Percentiles rank a stretch among this genome's conserved stretches.
phyloP scores from a whole-genome alignment of 2,329 filamentous ascomycete genomes.

The Venturiaceae sp. region DNA sequence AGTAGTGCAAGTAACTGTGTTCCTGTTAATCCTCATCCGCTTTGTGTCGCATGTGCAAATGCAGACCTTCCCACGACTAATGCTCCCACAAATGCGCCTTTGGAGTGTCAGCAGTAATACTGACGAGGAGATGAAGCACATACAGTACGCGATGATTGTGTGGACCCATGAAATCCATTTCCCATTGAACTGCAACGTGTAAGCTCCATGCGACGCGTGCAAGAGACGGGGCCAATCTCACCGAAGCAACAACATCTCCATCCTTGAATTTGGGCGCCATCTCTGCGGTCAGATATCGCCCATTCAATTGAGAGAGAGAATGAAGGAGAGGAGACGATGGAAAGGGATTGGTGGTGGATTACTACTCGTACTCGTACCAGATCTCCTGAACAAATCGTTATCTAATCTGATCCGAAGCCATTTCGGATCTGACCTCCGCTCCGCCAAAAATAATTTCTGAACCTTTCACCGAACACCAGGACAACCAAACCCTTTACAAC shows the following conservation, averaged over 20 bases:
- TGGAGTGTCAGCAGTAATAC: conserved; percentile 11
- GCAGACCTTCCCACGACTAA: conserved; percentile 60
- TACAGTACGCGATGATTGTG: conserved; percentile 73
- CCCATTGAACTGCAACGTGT: conserved; percentile 55
- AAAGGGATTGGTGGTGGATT: background rate
- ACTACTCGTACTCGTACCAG: background rate
- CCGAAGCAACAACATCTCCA: conserved; percentile 51
- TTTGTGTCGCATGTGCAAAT: background rate
- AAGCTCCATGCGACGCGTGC: conserved; percentile 12
- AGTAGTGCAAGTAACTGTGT: conserved; percentile 65
- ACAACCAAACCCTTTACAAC: background rate
- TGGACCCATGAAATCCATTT: conserved; percentile 87
- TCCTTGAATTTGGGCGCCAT: conserved; percentile 56
- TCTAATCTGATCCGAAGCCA: background rate
- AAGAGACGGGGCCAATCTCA: conserved; percentile 24
- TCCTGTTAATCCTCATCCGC: background rate
- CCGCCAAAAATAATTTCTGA: background rate
- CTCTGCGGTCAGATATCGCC: conserved; percentile 11
- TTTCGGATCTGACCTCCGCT: background rate
- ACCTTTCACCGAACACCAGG: background rate
- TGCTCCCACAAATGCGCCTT: conserved; percentile 78
- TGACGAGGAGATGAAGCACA: conserved; percentile 6
- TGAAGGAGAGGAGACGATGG: conserved; percentile 18
- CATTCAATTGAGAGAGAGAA: conserved; percentile 16
- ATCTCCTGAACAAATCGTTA: background rate